Conservation (phyloP, 2,329 filamentous ascomycete genomes). For the Ustulina deusta region DNA sequence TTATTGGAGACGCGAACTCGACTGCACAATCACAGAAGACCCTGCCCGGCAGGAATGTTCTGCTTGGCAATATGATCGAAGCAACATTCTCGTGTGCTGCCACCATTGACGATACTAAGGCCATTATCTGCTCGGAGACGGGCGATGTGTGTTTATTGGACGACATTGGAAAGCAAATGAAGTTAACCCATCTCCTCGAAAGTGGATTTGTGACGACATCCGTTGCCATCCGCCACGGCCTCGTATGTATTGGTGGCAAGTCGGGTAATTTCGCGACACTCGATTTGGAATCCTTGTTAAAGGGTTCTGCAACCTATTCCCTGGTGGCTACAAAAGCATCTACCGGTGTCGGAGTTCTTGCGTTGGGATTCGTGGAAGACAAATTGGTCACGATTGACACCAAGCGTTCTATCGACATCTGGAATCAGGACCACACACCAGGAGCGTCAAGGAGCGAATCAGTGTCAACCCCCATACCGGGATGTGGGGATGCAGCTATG, state of each 20-base stretch:
- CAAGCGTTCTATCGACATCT: conserved; percentile 79
- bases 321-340: conserved; percentile 55
- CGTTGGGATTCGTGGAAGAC: conserved; percentile 75
- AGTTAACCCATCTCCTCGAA: conserved; percentile 73
- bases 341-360: conserved; percentile 63
- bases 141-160: conserved; percentile 92
- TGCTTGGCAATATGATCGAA: conserved; percentile 85
- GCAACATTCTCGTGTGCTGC: conserved; percentile 85
- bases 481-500: conserved; percentile 73
- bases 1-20: conserved; percentile 59
- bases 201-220: conserved; percentile 77
- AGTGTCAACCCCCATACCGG: conserved; percentile 67
- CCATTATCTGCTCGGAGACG: conserved; percentile 86
- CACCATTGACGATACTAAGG: conserved; percentile 76
- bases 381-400: conserved; percentile 81
- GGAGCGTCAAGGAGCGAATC: conserved; percentile 53
- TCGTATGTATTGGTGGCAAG: conserved; percentile 76
- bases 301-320: conserved; percentile 56
- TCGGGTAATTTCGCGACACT: conserved; percentile 69
- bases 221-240: conserved; percentile 69
- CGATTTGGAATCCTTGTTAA: conserved; percentile 62
- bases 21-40: conserved; percentile 69
- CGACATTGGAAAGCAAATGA: conserved; percentile 78
- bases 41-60: conserved; percentile 85
- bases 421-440: conserved; percentile 61